Percentiles rank a stretch among this genome's conserved stretches.
Conservation (phyloP, 305 asterid species). For the Fraxinus floribunda region DNA sequence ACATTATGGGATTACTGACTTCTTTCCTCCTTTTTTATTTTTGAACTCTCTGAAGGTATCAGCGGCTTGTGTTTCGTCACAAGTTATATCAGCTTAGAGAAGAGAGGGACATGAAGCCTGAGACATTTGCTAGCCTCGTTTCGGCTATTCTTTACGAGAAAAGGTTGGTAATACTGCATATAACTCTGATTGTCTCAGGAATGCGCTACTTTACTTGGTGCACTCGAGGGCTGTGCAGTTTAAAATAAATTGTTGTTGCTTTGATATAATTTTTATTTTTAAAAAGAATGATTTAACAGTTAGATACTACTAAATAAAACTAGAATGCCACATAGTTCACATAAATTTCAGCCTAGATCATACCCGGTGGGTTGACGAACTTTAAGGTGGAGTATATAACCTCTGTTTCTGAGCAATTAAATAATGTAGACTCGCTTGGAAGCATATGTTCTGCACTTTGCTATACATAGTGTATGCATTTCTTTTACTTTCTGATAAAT, state of each 20-base stretch:
- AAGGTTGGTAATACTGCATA: conserved; percentile 50
- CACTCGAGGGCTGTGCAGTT: not conserved
- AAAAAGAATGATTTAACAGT: not conserved
- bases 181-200: not conserved
- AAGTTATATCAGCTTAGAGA: conserved; percentile 87
- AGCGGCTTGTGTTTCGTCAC: conserved; percentile 81
- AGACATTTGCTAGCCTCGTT: conserved; percentile 95
- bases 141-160: conserved; percentile 90
- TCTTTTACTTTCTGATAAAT: not conserved
- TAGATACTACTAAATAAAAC: not conserved
- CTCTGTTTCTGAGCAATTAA: not conserved
- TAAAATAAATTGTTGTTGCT: not conserved
- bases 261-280: not conserved
- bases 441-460: not conserved
- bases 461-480: not conserved
- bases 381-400: not conserved
- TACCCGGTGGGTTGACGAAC: not conserved
- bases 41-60: conserved; percentile 50
- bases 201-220: not conserved
- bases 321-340: not conserved
- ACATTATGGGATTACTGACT: not conserved
- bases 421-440: not conserved
- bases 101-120: conserved; percentile 98
- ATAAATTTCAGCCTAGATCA: not conserved
- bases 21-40: not conserved